A percentile compares a stretch with the other conserved stretches of the same genome.
These are phyloP conservation scores for Globisporangium solare DNA, from an alignment of 352 stramenopile species.

Conservation along the genomic window DNA sequence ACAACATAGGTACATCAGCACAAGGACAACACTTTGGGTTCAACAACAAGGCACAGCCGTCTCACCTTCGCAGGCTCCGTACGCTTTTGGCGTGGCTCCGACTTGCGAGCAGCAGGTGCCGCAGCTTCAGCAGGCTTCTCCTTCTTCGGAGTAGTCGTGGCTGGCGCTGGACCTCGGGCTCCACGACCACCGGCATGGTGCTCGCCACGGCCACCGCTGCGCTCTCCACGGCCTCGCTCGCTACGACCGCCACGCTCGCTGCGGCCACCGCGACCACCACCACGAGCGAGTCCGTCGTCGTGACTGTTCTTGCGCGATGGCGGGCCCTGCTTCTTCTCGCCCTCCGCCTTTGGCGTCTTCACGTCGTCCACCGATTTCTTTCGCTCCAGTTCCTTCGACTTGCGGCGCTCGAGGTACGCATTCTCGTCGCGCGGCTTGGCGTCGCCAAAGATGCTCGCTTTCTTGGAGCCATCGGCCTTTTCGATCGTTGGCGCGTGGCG, in stretches of 20 bases:
- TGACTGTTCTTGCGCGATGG: slow-evolving; percentile 35
- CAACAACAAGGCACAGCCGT: slow-evolving; percentile 1
- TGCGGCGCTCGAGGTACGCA: slow-evolving; percentile 67
- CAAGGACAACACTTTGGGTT: slow-evolving; percentile 1
- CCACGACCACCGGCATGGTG: slow-evolving; percentile 23
- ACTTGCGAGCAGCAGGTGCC: slow-evolving; percentile 26
- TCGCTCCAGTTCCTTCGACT: slow-evolving; percentile 25
- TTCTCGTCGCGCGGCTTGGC: slow-evolving; percentile 78
- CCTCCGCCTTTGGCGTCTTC: slow-evolving; percentile 25
- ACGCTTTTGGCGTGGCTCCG: slow-evolving; percentile 44
- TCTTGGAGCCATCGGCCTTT: slow-evolving; percentile 23
- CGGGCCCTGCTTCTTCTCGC: slow-evolving; percentile 18
- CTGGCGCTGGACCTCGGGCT: neutral
- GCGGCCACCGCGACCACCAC: slow-evolving; percentile 19
- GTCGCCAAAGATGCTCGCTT: slow-evolving; percentile 77
- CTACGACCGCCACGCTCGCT: slow-evolving; percentile 33
- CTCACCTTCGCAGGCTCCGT: slow-evolving; percentile 37
- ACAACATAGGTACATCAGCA: neutral
- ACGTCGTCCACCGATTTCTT: slow-evolving; percentile 13
- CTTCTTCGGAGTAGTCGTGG: too few relatives aligned
- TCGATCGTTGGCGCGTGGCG: slow-evolving; percentile 40
- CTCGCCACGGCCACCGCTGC: slow-evolving; percentile 29
- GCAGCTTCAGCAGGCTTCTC: slow-evolving; percentile 2
- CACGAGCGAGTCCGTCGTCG: slow-evolving; percentile 24
- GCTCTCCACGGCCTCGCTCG: slow-evolving; percentile 18